Evolutionary conservation across 768 basidiomycete genomes (phyloP).

Genomic region (Podaxis carcinomalis): DNA sequence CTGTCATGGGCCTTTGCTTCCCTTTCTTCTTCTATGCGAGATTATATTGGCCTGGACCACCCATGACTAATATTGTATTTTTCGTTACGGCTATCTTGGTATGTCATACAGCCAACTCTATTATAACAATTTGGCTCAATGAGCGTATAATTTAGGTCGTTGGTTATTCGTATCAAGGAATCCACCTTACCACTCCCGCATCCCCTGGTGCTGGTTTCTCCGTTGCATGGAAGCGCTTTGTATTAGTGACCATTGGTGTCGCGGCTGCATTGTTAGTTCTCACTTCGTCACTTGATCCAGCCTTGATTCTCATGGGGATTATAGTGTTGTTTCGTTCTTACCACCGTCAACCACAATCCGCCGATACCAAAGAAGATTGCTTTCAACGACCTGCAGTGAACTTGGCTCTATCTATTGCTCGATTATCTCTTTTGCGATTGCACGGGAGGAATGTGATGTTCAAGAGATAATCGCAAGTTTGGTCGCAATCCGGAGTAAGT

Average conservation of each 20-base stretch:
- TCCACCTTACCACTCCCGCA: slow-evolving; percentile 39
- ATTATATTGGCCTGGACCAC: slow-evolving; percentile 69
- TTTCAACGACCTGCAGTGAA: slow-evolving; percentile 65
- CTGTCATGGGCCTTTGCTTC: slow-evolving; percentile 61
- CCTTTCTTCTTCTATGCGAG: slow-evolving; percentile 70
- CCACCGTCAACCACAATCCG: slow-evolving; percentile 78
- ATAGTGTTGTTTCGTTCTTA: slow-evolving; percentile 63
- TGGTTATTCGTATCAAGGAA: slow-evolving; percentile 72
- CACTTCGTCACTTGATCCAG: neutral
- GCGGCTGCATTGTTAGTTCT: slow-evolving; percentile 65
- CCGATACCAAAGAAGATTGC: slow-evolving; percentile 62
- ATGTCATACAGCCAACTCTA: slow-evolving; percentile 16
- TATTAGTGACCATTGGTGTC: slow-evolving; percentile 69
- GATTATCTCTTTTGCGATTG: slow-evolving; percentile 67
- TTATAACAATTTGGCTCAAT: neutral
- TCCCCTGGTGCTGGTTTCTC: slow-evolving; percentile 56
- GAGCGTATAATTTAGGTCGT: slow-evolving; percentile 40
- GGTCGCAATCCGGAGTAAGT: slow-evolving; percentile 72
- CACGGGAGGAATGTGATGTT: slow-evolving; percentile 44
- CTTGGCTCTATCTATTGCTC: slow-evolving; percentile 73
- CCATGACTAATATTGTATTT: slow-evolving; percentile 68
- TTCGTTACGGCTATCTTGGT: slow-evolving; percentile 63
- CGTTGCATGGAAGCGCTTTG: slow-evolving; percentile 74
- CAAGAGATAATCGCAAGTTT: slow-evolving; percentile 57
- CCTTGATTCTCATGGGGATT: neutral